These are phyloP conservation scores for Delonix regia DNA, from an alignment of 306 rosid genomes.

Conservation along the genomic window DNA sequence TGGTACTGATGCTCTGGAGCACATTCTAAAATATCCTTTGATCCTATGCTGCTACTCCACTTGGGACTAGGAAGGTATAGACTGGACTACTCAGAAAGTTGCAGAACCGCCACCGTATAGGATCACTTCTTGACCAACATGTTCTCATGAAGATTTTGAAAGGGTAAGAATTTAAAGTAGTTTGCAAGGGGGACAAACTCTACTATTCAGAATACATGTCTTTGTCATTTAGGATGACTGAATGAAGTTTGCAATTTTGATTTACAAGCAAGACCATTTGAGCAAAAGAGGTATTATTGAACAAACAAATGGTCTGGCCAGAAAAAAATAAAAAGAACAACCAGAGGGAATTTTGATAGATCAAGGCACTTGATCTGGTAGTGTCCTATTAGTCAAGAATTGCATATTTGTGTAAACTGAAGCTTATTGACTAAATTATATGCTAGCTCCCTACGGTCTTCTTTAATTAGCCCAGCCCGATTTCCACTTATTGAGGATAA, in stretches of 20 bases:
- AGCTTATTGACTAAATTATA: slow-evolving; percentile 53
- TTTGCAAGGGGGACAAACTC: slow-evolving; percentile 35
- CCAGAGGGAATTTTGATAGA: slow-evolving; percentile 35
- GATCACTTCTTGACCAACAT: slow-evolving; percentile 53
- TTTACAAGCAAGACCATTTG: slow-evolving; percentile 33
- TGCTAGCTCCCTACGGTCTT: slow-evolving; percentile 51
- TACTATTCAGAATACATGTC: slow-evolving; percentile 38
- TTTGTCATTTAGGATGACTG: slow-evolving; percentile 28
- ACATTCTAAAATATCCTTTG: slow-evolving; percentile 92
- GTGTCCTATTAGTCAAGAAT: slow-evolving; percentile 49
- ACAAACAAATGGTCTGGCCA: too few species aligned
- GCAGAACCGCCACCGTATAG: slow-evolving; percentile 48
- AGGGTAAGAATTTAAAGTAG: slow-evolving; percentile 56
- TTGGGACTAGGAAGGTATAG: slow-evolving; percentile 40
- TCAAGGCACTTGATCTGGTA: slow-evolving; percentile 27
- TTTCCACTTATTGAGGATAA: slow-evolving; percentile 68
- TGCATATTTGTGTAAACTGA: slow-evolving; percentile 41
- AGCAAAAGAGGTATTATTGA: slow-evolving; percentile 28
- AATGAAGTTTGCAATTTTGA: slow-evolving; percentile 30
- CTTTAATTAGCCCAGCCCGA: slow-evolving; percentile 73
- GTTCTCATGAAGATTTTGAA: slow-evolving; percentile 59
- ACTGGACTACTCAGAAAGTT: slow-evolving; percentile 54
- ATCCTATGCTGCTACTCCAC: slow-evolving; percentile 88
- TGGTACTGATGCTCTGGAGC: slow-evolving; percentile 80
- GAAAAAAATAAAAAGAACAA: too few species aligned